Evolutionary conservation across 768 basidiomycete species (phyloP), one percentile per base, ranked within the genome.

Genomic region (Lentinula sp.): DNA sequence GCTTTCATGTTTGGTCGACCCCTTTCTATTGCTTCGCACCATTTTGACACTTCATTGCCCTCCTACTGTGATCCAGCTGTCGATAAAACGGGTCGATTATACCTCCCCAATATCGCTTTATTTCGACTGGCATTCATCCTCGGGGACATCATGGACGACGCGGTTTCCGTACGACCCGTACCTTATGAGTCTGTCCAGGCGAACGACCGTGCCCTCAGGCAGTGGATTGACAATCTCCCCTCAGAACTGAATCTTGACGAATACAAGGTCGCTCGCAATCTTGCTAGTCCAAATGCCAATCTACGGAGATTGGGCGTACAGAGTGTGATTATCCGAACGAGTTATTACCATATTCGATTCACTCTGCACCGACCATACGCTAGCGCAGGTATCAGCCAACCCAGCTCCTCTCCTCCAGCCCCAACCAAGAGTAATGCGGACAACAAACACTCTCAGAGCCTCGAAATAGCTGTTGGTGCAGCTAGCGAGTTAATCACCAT

Each of bases 1-100:
- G 88, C 90, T 0, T 93, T 93, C 73, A 82, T 91, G 81, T 89
- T 93, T 70, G 92, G 91, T 15, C 80, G 91, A 21, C 91, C 91
- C 3, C 74, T 89, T 37, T 76, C 81, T 32, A 86, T 93, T 60
- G 84, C 88, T 3, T 86, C 89, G 4, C 87, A 91, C 69, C 91
- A 92, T 71, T 93, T 90, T 69, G 89, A 93, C 70, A 93, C 91
- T 0, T 86, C 84, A 64, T 75, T 91, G 15, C 91, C 91, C 34
- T 84, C 85, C 0, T 80, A 84, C 60, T 84, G 82, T 66, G 85
- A 89, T 63, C 80, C 87, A 3, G 75, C 79, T 5, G 67, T 86
- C 16, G 87, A 89, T 66, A 84, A 83, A 63, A 78, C 79, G 2
- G 84, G 83, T 2, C 84, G 88, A 11, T 72, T 91, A 5, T 91